These are phyloP conservation scores for Phytopythium chamaehyphon DNA, from an alignment of 352 stramenopile species.

Conservation along the genomic window DNA sequence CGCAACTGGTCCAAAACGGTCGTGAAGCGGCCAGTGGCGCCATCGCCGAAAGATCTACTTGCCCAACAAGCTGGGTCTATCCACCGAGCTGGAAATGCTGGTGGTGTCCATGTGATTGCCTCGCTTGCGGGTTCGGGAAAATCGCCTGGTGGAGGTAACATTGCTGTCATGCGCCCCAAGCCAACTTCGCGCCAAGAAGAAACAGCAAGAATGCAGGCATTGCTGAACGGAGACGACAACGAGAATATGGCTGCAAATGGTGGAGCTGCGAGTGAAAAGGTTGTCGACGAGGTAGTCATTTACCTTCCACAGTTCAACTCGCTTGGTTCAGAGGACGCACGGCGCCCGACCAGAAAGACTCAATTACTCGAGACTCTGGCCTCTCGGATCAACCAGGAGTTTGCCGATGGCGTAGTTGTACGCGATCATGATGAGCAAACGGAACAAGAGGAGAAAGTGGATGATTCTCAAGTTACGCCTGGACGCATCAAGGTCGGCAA, in stretches of 20 bases:
- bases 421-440: constrained; percentile 19
- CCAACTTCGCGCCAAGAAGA: constrained; percentile 11
- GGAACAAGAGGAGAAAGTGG: constrained; percentile 18
- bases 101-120: constrained; percentile 23
- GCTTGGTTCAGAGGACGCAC: constrained; percentile 52
- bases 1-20: constrained; percentile 48
- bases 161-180: constrained; percentile 1
- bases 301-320: constrained; percentile 62
- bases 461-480: constrained; percentile 14
- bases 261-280: background rate
- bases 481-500: constrained; percentile 48
- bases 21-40: constrained; percentile 34
- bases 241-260: background rate
- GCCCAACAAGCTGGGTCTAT: constrained; percentile 37
- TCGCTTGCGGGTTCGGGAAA: background rate
- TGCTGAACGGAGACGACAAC: constrained; percentile 8
- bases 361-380: constrained; percentile 58
- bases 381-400: constrained; percentile 42
- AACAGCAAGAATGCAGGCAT: constrained; percentile 15
- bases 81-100: constrained; percentile 19
- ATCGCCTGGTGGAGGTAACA: background rate
- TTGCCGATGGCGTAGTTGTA: constrained; percentile 42
- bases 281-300: constrained; percentile 14
- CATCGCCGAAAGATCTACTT: constrained; percentile 37
- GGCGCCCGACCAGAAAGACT: constrained; percentile 41